These are phyloP conservation scores for Quercus wislizeni DNA, from an alignment of 306 rosid genomes.

Conservation along the genomic window DNA sequence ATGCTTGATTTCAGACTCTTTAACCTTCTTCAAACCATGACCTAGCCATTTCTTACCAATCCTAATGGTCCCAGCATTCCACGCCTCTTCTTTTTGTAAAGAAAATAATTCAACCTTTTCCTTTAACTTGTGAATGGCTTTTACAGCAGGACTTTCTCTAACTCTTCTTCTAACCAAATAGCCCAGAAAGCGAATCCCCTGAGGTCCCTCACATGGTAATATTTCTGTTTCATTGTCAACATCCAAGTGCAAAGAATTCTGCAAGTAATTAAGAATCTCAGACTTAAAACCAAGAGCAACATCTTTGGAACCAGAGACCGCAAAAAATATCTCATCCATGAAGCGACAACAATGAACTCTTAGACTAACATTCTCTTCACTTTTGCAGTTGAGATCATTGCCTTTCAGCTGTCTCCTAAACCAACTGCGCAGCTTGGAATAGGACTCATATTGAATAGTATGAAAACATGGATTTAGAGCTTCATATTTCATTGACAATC, in stretches of 20 bases:
- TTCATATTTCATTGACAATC: slow-evolving; percentile 82
- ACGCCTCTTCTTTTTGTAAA: slow-evolving; percentile 65
- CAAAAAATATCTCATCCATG: slow-evolving; percentile 86
- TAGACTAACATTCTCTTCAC: slow-evolving; percentile 25
- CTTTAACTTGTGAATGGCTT: slow-evolving; percentile 84
- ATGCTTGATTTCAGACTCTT: slow-evolving; percentile 84
- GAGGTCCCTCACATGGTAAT: slow-evolving; percentile 47
- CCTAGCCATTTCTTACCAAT: slow-evolving; percentile 92
- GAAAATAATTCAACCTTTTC: slow-evolving; percentile 73
- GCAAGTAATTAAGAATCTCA: slow-evolving; percentile 59
- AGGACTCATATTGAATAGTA: slow-evolving; percentile 32
- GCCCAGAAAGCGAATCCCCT: slow-evolving; percentile 60
- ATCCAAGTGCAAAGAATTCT: slow-evolving; percentile 62
- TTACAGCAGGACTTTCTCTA: slow-evolving; percentile 62
- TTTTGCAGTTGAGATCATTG: slow-evolving; percentile 27
- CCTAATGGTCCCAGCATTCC: slow-evolving; percentile 64
- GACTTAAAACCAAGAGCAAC: slow-evolving; percentile 56
- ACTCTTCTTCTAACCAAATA: slow-evolving; percentile 51
- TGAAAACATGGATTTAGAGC: slow-evolving; percentile 34
- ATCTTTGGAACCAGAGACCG: slow-evolving; percentile 70
- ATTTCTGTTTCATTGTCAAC: slow-evolving; percentile 45
- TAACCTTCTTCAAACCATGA: slow-evolving; percentile 87
- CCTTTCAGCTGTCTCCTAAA: slow-evolving; percentile 65
- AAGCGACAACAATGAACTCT: slow-evolving; percentile 65
- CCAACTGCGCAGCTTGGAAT: slow-evolving; percentile 75